These are phyloP conservation scores for Mycotypha africana DNA, from an alignment of 371 early-diverging fungal species.

Conservation along the genomic window DNA sequence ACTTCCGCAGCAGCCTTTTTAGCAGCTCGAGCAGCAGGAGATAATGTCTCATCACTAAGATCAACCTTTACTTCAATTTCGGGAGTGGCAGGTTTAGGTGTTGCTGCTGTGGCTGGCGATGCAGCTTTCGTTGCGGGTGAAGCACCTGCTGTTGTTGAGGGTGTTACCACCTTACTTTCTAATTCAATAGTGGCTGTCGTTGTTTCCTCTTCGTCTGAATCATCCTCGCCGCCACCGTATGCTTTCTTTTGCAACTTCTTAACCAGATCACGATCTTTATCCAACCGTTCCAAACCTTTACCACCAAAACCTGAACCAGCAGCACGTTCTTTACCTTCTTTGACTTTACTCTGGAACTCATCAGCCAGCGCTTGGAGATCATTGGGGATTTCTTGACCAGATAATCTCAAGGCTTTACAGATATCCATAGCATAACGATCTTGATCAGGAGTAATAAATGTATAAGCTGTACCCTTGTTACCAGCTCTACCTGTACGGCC, in stretches of 20 bases:
- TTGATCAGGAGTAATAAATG: constrained; percentile 92
- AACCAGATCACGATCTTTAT: constrained; percentile 87
- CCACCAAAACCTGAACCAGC: constrained; percentile 95
- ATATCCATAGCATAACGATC: constrained; percentile 92
- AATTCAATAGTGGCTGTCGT: too few relatives aligned
- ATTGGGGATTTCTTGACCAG: constrained; percentile 67
- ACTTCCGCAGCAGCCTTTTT: constrained; percentile 41
- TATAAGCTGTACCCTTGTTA: constrained; percentile 94
- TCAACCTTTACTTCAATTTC: constrained; percentile 27
- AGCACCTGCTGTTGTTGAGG: constrained; percentile 30
- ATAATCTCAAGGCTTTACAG: constrained; percentile 81
- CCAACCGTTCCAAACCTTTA: constrained; percentile 92
- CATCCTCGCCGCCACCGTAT: constrained; percentile 72
- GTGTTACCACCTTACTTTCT: constrained; percentile 36
- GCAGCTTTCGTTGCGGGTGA: constrained; percentile 39
- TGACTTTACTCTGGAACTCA: constrained; percentile 82
- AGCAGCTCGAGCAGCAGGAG: constrained; percentile 51
- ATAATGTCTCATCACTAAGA: too few relatives aligned
- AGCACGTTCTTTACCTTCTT: constrained; percentile 79
- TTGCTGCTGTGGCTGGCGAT: constrained; percentile 28
- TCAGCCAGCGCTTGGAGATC: constrained; percentile 79
- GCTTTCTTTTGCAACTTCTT: constrained; percentile 89
- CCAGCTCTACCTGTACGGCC: constrained; percentile 99
- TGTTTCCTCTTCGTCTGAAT: constrained; percentile 69
- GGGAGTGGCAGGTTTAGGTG: constrained; percentile 22